phyloP scores from a whole-genome alignment of 306 rosid genomes.

The Myrica gale region DNA sequence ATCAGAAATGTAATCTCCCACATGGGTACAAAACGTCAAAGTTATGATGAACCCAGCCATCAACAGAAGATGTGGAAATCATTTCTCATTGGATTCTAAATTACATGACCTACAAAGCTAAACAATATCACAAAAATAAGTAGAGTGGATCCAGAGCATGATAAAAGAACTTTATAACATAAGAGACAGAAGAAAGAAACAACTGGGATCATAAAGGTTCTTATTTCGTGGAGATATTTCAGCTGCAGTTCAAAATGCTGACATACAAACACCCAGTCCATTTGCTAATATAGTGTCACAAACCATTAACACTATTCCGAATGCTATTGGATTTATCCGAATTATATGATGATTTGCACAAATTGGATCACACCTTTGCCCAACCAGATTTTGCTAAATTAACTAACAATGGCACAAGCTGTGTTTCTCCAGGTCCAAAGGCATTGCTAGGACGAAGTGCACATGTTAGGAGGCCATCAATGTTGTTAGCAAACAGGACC shows the following conservation, averaged over 20 bases:
- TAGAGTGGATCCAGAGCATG: constrained; percentile 16
- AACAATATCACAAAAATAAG: constrained; percentile 4
- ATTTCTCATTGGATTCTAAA: not conserved
- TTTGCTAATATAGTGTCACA: not conserved
- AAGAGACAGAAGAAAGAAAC: constrained; percentile 11
- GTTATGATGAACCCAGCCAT: constrained; percentile 21
- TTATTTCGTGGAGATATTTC: constrained; percentile 8
- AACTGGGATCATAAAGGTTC: not conserved
- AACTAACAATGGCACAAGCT: constrained; percentile 56
- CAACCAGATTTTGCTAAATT: constrained; percentile 65
- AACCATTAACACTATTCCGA: not conserved
- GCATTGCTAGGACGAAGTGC: constrained; percentile 86
- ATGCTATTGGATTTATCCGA: not conserved
- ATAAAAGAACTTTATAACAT: constrained; percentile 14
- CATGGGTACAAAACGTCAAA: constrained; percentile 25
- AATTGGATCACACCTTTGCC: constrained; percentile 54
- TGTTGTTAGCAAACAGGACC: constrained; percentile 59
- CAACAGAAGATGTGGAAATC: constrained; percentile 8
- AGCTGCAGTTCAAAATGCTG: constrained; percentile 6
- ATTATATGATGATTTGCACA: not conserved
- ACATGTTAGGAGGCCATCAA: constrained; percentile 82
- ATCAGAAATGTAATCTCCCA: constrained; percentile 18
- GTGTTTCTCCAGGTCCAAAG: constrained; percentile 81
- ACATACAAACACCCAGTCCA: constrained; percentile 18
- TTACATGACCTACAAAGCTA: not conserved